Conservation (phyloP, 805 yeast genomes). For the Hermanozyma aechmeae region DNA sequence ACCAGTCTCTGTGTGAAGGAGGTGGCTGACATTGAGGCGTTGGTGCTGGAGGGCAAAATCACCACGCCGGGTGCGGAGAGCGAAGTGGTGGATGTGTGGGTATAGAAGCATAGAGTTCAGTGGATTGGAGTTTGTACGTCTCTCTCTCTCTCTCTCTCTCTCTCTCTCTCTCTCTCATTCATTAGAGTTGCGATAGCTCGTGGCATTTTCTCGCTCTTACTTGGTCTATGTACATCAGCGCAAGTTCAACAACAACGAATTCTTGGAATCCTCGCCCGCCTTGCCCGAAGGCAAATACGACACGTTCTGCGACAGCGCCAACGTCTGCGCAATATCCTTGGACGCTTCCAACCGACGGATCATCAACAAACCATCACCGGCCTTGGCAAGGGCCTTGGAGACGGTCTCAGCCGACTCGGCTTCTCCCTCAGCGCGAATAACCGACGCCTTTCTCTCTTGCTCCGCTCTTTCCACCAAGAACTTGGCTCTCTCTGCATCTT, state of each 20-base stretch:
- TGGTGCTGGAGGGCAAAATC: conserved; percentile 48
- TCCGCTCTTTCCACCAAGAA: conserved; percentile 84
- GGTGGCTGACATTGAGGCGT: conserved; percentile 65
- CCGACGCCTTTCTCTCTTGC: conserved; percentile 91
- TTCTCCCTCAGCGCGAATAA: conserved; percentile 98
- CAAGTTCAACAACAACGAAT: conserved; percentile 54
- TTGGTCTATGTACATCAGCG: conserved; percentile 29
- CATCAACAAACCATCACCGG: conserved; percentile 91
- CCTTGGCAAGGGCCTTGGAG: conserved; percentile 83
- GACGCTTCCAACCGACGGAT: conserved; percentile 96
- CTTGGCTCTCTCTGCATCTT: conserved; percentile 96
- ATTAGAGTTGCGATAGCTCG: too few relatives aligned
- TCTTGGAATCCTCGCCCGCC: conserved; percentile 26
- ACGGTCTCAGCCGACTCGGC: conserved; percentile 97
- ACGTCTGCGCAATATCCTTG: conserved; percentile 85
- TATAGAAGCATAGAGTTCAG: conserved; percentile 2
- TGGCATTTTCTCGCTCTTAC: too few relatives aligned
- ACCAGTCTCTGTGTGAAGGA: conserved; percentile 85
- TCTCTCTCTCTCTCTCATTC: too few relatives aligned
- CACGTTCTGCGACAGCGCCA: conserved; percentile 75
- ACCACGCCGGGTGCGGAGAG: conserved; percentile 36
- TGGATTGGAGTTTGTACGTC: too few relatives aligned
- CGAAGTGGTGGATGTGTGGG: conserved; percentile 22
- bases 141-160: too few relatives aligned
- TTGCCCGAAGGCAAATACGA: conserved; percentile 72